These are phyloP conservation scores for Oehlia diaphana DNA, from an alignment of 192 early-diverging fungal species.

Conservation along the genomic window DNA sequence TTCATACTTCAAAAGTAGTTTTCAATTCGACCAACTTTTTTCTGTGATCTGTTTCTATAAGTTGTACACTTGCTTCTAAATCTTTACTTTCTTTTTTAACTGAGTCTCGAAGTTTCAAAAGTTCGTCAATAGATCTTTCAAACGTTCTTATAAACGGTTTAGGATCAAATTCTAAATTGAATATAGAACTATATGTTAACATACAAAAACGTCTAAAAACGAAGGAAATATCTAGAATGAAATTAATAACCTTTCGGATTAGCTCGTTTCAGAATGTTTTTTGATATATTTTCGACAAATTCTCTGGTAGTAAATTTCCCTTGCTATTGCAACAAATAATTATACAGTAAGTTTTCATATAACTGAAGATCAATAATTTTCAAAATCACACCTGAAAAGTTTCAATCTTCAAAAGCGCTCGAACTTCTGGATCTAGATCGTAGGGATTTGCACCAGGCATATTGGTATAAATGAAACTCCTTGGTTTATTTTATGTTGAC, in stretches of 20 bases:
- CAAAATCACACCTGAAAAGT: slow-evolving; percentile 41
- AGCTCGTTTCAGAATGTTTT: slow-evolving; percentile 46
- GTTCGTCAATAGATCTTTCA: slow-evolving; percentile 81
- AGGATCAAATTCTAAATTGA: slow-evolving; percentile 70
- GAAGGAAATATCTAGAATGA: not conserved
- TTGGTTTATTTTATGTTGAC: not conserved
- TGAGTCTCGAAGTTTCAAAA: slow-evolving; percentile 70
- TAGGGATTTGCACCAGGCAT: slow-evolving; percentile 34
- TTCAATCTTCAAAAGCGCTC: slow-evolving; percentile 45
- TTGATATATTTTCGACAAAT: slow-evolving; percentile 60
- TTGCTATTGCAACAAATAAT: slow-evolving; percentile 29
- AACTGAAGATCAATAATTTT: not conserved
- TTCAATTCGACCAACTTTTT: slow-evolving; percentile 79
- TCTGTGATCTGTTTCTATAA: slow-evolving; percentile 72
- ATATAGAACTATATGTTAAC: not conserved
- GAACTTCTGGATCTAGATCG: slow-evolving; percentile 45
- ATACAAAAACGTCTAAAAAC: not conserved
- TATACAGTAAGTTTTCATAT: not conserved
- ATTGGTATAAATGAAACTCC: not conserved
- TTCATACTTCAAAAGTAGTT: slow-evolving; percentile 73
- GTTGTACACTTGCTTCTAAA: slow-evolving; percentile 75
- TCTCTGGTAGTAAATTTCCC: slow-evolving; percentile 53
- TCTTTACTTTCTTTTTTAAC: slow-evolving; percentile 84
- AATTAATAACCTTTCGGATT: slow-evolving; percentile 38
- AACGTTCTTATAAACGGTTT: slow-evolving; percentile 91